phyloP scores from a whole-genome alignment of 805 yeast species.

The Wickerhamomyces rabaulensis region DNA sequence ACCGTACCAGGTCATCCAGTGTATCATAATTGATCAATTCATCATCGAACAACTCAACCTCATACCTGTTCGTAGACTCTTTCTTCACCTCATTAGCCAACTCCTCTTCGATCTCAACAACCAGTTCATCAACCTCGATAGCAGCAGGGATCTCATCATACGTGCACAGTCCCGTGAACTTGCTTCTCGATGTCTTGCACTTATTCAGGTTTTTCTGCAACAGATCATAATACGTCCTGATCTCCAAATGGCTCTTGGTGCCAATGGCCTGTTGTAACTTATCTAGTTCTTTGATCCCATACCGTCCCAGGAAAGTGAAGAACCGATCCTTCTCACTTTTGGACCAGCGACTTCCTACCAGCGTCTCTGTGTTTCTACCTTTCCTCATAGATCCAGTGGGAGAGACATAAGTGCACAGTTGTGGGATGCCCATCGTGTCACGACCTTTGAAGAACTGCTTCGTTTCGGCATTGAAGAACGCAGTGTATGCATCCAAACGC shows the following conservation, averaged over 20 bases:
- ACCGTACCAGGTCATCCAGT: not conserved
- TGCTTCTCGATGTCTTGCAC: slow-evolving; percentile 19
- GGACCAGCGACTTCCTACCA: slow-evolving; percentile 33
- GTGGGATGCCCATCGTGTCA: slow-evolving; percentile 1
- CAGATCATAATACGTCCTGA: slow-evolving; percentile 38
- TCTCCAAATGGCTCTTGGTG: slow-evolving; percentile 38
- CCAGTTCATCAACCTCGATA: slow-evolving; percentile 43
- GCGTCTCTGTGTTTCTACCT: not conserved
- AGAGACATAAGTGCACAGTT: slow-evolving; percentile 2
- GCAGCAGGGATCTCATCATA: slow-evolving; percentile 48
- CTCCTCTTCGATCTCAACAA: slow-evolving; percentile 38
- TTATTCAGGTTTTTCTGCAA: slow-evolving; percentile 27
- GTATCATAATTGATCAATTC: not conserved
- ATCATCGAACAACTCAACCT: not conserved
- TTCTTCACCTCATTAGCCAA: slow-evolving; percentile 19
- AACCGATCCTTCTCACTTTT: slow-evolving; percentile 44
- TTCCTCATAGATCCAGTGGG: not conserved
- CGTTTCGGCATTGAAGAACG: not conserved
- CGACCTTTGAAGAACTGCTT: not conserved
- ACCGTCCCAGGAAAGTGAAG: slow-evolving; percentile 43
- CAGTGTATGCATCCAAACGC: not conserved
- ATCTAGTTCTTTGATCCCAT: slow-evolving; percentile 43
- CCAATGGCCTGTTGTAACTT: slow-evolving; percentile 33
- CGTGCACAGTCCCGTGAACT: slow-evolving; percentile 22
- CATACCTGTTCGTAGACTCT: not conserved